These are phyloP conservation scores for Suillus decipiens DNA, from an alignment of 768 basidiomycete genomes.

Conservation along the genomic window DNA sequence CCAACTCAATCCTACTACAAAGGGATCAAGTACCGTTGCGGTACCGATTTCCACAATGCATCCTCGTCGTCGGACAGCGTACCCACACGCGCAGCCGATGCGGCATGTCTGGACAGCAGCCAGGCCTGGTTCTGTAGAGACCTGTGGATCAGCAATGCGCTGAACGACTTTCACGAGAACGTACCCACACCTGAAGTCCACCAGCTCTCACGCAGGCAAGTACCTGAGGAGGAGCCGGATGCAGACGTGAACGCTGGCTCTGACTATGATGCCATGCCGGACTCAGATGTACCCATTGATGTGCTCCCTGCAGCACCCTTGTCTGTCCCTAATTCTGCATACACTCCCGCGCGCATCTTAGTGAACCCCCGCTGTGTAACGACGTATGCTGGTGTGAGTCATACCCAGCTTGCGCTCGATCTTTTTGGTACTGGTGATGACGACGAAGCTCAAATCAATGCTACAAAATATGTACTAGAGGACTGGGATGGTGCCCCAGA, in stretches of 20 bases:
- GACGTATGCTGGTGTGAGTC: conserved; percentile 96
- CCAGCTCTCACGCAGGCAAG: conserved; percentile 34
- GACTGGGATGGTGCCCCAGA: conserved; percentile 98
- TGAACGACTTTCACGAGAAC: conserved; percentile 68
- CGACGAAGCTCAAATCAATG: conserved; percentile 49
- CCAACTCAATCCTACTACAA: conserved; percentile 95
- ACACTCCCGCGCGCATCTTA: conserved; percentile 86
- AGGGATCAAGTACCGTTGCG: conserved; percentile 83
- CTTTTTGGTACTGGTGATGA: conserved; percentile 82
- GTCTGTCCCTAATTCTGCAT: conserved; percentile 84
- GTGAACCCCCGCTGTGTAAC: conserved; percentile 97
- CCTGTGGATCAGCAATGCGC: conserved; percentile 89
- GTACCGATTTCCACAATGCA: conserved; percentile 79
- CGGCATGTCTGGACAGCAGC: conserved; percentile 89
- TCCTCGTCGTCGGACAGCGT: conserved; percentile 57
- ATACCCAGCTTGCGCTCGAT: conserved; percentile 93
- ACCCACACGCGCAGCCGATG: conserved; percentile 67
- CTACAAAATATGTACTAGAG: conserved; percentile 77
- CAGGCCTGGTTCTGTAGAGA: conserved; percentile 99
- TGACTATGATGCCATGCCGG: conserved; percentile 86
- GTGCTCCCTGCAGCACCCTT: conserved; percentile 39
- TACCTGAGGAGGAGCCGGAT: conserved; percentile 42
- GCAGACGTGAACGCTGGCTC: conserved; percentile 82
- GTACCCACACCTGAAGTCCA: conserved; percentile 24
- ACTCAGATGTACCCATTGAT: conserved; percentile 42